A percentile compares a stretch with the other conserved stretches of the same genome.
These are phyloP conservation scores for Eutrema salsugineum DNA, from an alignment of 441 rosid species.

Conservation along the genomic window DNA sequence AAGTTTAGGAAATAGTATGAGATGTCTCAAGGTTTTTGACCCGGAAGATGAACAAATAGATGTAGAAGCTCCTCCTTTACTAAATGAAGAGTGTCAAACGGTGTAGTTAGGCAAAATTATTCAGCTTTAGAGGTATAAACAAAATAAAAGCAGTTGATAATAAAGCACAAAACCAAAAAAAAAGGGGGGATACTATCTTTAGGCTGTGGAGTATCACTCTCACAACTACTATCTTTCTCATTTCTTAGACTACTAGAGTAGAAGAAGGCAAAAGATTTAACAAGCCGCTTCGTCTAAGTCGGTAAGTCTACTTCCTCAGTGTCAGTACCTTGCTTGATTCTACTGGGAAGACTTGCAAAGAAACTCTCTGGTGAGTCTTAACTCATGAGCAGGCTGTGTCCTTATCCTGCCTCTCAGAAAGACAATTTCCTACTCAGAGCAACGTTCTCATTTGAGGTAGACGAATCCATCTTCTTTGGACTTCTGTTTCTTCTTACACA, in stretches of 20 bases:
- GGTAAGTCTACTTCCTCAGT: background rate
- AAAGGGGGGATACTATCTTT: background rate
- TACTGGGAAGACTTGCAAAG: background rate
- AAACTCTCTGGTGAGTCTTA: background rate
- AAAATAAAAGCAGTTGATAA: background rate
- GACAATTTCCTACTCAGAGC: background rate
- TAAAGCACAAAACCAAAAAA: background rate
- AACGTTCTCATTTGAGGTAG: background rate
- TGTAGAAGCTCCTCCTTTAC: slow-evolving; percentile 40
- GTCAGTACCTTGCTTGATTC: background rate
- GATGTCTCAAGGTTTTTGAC: slow-evolving; percentile 41
- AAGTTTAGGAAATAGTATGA: slow-evolving; percentile 46
- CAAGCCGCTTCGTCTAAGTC: background rate
- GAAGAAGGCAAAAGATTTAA: background rate
- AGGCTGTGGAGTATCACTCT: background rate
- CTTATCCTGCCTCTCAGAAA: background rate
- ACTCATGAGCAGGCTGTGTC: background rate
- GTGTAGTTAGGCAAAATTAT: background rate
- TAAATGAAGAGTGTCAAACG: slow-evolving; percentile 1
- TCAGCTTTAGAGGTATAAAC: background rate
- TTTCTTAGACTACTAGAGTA: background rate
- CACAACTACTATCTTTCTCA: background rate
- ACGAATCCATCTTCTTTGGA: background rate
- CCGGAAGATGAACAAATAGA: slow-evolving; percentile 34
- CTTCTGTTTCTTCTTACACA: background rate